Conservation (phyloP, 257 asterid genomes). For the Cynanchum wilfordii region DNA sequence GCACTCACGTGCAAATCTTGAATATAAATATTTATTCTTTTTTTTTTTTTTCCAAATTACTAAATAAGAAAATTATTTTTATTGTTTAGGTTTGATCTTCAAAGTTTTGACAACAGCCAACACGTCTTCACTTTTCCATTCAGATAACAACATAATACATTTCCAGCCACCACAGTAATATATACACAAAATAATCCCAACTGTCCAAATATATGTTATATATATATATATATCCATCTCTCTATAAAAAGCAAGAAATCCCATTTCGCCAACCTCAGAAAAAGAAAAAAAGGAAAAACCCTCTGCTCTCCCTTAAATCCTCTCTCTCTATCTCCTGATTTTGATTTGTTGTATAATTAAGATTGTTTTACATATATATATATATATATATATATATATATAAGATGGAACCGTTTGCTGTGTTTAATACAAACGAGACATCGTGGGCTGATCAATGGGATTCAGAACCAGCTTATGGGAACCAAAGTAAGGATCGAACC, state of each 20-base stretch:
- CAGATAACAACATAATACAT: too few species aligned
- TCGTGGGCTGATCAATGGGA: conserved; percentile 98
- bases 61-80: too few species aligned
- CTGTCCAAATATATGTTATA: background rate
- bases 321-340: too few species aligned
- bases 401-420: conserved; percentile 15
- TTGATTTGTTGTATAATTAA: too few species aligned
- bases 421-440: conserved; percentile 46
- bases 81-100: background rate
- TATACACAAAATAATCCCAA: background rate
- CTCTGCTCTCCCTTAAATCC: too few species aligned
- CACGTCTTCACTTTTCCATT: background rate
- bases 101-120: background rate
- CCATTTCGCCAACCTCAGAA: too few species aligned
- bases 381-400: background rate
- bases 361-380: too few species aligned
- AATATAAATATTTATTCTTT: too few species aligned
- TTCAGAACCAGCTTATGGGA: conserved; percentile 35
- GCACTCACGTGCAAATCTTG: too few species aligned
- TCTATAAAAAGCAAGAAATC: conserved; percentile 7
- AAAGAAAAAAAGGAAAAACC: too few species aligned
- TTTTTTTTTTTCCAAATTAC: too few species aligned
- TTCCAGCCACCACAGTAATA: background rate
- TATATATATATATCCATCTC: background rate
- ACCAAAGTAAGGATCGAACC: conserved; percentile 25